Evolutionary conservation across 2,329 filamentous ascomycete genomes (phyloP), one percentile per base, ranked within the genome.

Genomic region (Plenodomus tracheiphilus): DNA sequence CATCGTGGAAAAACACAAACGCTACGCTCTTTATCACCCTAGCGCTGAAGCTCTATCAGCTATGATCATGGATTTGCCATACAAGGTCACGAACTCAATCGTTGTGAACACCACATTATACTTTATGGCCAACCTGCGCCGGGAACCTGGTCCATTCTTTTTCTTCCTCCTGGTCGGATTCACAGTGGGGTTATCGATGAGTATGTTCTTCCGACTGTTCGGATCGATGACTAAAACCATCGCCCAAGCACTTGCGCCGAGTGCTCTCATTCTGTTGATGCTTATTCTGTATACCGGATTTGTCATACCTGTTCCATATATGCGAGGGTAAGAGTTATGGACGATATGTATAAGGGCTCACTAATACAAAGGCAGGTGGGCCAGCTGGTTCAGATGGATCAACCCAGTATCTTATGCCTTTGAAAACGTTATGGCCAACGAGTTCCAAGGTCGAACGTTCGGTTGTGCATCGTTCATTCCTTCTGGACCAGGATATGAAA

Each of bases 11-110:
- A 96, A 86, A 86, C 91, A 96, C 60, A 75, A 80, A 45, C 84
- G 86, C 41, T 96, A 95, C 66, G 89, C 90, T 16, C 79, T 96
- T n/a, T 95, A 96, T 62, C 91, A 94, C 64, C 90, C 91, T 0
- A 89, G 86, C 7, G 86, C 90, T 13, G 91, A 96, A 78, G 88
- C 89, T 13, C 77, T 89, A 47, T 83, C 88, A 0, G 92, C 88
- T 1, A 92, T 95, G 85, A 72, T 96, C 16, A 85, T 83, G 53
- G 91, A 96, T 61, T 71, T 94, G 69, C 91, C 91, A 0, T 88
- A 88, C 72, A 95, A 92, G 70, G 70, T 94, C 5, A 28, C 72
- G 4, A 90, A 89, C 56, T 74, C 82, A 1, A 78, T 93, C 54
- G 70, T 82, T 6, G 93, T 95, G 76, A 93, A 95, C 68, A 48